Base-by-base conservation (phyloP, 495 filamentous ascomycete species). In the Neurospora sp. region DNA sequence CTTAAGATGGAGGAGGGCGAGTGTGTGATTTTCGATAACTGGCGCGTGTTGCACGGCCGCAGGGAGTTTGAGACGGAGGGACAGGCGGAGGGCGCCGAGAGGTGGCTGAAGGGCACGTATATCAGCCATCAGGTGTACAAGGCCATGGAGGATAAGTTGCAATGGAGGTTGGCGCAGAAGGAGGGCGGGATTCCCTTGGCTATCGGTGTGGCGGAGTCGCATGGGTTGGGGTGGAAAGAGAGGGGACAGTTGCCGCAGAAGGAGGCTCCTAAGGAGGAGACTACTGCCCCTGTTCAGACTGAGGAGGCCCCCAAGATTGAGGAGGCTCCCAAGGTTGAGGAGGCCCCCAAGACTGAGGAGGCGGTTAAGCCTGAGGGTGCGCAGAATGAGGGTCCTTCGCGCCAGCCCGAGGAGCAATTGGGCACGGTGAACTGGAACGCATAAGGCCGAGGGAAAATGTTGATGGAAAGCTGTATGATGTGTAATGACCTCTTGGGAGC, bases 21-120 rank as follows among this genome's bases (percentile, higher is more conserved):
- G 72, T 95, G 92, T 75, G 93, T 92, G 38, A 87, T 98, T 18
- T 97, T 98, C 80, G 89, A 94, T 75, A 98, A 98, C 77, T 81
- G 88, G 31, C 85, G 93, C 9, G 83, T 95, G 5, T 78, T 94
- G 42, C 95, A 98, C 82, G 94, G 92, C 0, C 84, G 95, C 35
- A 84, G 83, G 10, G 84, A 88, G 46, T 98, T 97, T 81, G 86
- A 91, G 74, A 82, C 87, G 9, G 70, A 70, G 0, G 48, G 71
- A 1, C 53, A 61, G 53, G 12, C 53, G 53, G 85, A 85, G 1
- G 89, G 89, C 6, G 86, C 88, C 69, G 53, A 61, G 53, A 82
- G 94, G 68, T 97, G 93, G 93, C 80, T 97, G 27, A 93, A 92
- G 78, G 95, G 94, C 4, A 85, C 92, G 0, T 98, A 97, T 83